Evolutionary conservation across 495 filamentous ascomycete genomes (phyloP).

Genomic region (Astrothelium subdiscretum): DNA sequence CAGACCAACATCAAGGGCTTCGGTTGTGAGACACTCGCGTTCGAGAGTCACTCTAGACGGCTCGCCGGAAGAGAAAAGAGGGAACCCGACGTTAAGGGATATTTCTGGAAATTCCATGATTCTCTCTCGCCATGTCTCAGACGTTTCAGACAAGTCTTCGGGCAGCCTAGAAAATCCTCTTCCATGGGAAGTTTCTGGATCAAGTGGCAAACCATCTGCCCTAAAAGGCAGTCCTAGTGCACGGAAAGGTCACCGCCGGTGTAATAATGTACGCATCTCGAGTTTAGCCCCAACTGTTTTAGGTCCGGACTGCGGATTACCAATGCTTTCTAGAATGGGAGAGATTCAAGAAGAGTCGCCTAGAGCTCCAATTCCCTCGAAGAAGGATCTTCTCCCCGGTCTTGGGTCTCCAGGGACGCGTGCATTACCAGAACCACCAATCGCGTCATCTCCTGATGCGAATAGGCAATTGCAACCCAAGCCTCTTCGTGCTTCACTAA

Average conservation of each 20-base stretch:
- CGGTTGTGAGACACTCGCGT: conserved; percentile 3
- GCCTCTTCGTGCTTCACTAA: conserved; percentile 19
- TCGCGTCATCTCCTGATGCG: conserved; percentile 16
- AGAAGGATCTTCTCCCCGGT: not conserved
- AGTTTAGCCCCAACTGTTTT: conserved; percentile 23
- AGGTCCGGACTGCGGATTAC: conserved; percentile 19
- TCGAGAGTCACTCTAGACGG: conserved; percentile 10
- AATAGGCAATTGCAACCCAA: conserved; percentile 16
- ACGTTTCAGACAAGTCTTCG: conserved; percentile 8
- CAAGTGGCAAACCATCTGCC: conserved; percentile 15
- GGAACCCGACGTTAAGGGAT: conserved; percentile 11
- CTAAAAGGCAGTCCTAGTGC: conserved; percentile 20
- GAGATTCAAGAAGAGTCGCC: conserved; percentile 22
- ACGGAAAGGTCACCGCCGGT: conserved; percentile 17
- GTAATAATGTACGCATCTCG: conserved; percentile 21
- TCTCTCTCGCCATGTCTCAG: conserved; percentile 11
- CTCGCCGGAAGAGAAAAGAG: conserved; percentile 17
- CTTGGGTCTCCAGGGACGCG: conserved; percentile 11
- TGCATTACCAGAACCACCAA: conserved; percentile 18
- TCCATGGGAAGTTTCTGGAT: conserved; percentile 15
- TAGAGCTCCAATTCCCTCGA: conserved; percentile 5
- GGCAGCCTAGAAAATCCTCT: conserved; percentile 19
- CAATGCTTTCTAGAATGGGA: conserved; percentile 21
- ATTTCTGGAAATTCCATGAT: conserved; percentile 10
- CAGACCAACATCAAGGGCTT: not conserved